Evolutionary conservation across 2,329 filamentous ascomycete species (phyloP), one percentile per base, ranked within the genome.

Genomic region (Phyllosticta citrichinensis): DNA sequence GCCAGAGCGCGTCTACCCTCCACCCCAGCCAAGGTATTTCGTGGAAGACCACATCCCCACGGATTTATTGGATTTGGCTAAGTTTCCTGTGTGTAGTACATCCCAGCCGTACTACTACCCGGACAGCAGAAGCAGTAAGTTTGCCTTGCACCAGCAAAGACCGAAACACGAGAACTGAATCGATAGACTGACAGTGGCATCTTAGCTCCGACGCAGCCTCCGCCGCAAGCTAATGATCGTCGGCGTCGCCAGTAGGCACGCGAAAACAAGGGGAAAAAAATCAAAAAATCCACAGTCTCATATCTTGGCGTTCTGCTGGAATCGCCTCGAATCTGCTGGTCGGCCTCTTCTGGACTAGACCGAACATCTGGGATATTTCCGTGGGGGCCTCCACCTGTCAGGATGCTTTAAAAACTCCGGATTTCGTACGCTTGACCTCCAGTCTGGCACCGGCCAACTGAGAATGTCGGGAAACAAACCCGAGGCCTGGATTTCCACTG

Each of bases 21-120:
- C 57, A 12, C 59, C 57, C 27, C 55, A 60, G 55, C 68, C 71
- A 70, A 75, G 73, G 73, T 75, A 75, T 75, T 75, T 74, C 51
- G 51, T 57, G 55, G 60, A 61, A 57, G 58, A 57, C 25, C 60
- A 55, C 19, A 61, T 61, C 25, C 55, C 55, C 30, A 54, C 60
- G 55, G 60, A 61, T 54, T 40, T 61, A 40, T 61, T 61, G 58
- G 58, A 61, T 53, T 61, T 61, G 55, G 60, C 60, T 61, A 61
- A 61, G 55, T 61, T 61, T 61, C 58, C 60, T 51, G 33, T 40
- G 33, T 57, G 51, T 61, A 61, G 60, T 57, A 57, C 60, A 50
- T 57, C 55, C 22, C 60, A 58, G 25, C 51, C 52, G 60, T 61
- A 61, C 60, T 61, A 61, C 60, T 61, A 61, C 51, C 55, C 60